These are phyloP conservation scores for Trichoderma semiorbis DNA, from an alignment of 2,329 filamentous ascomycete species.

Conservation along the genomic window DNA sequence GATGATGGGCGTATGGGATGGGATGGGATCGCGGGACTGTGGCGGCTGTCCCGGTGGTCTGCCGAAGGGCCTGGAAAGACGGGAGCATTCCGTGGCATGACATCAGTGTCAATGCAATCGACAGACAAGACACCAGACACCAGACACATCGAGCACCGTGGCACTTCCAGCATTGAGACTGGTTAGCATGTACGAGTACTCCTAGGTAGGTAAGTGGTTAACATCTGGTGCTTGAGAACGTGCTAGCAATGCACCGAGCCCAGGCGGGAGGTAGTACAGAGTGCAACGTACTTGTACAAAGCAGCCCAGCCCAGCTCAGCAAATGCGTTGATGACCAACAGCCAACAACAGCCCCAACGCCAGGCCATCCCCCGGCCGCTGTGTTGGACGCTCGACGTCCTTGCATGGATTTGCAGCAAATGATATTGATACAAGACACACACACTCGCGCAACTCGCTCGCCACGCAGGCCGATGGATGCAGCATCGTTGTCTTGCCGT, in stretches of 20 bases:
- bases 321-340: constrained; percentile 10
- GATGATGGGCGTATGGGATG: background rate
- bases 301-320: background rate
- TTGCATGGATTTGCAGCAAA: constrained; percentile 14
- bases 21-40: background rate
- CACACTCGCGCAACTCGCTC: background rate
- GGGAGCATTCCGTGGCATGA: background rate
- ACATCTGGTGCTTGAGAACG: background rate
- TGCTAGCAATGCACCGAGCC: background rate
- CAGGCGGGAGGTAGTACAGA: background rate
- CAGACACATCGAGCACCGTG: background rate
- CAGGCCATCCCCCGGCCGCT: background rate
- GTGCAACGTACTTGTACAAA: background rate
- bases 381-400: constrained; percentile 10
- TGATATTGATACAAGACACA: background rate
- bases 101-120: background rate
- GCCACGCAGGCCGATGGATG: background rate
- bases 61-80: background rate
- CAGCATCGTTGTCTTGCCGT: background rate
- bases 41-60: background rate
- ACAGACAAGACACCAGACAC: no score
- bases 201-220: background rate
- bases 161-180: background rate
- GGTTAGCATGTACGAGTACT: no score
- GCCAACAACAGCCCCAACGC: constrained; percentile 8